phyloP scores from a whole-genome alignment of 257 asterid genomes.

The Linderniella brevidens region DNA sequence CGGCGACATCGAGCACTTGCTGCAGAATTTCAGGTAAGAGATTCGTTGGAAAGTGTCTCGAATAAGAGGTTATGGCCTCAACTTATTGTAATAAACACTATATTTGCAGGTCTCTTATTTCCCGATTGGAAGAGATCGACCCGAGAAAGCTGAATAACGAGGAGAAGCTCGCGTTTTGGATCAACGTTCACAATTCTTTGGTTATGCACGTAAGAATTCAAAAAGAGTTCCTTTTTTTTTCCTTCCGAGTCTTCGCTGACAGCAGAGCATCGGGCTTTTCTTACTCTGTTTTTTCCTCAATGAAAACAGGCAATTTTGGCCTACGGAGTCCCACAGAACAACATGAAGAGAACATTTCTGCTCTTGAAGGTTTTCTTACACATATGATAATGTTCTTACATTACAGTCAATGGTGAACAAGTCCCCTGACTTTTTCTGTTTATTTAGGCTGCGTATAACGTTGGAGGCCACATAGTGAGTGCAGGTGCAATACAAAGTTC shows the following conservation, averaged over 20 bases:
- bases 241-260: background rate
- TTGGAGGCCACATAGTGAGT: slow-evolving; percentile 83
- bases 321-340: slow-evolving; percentile 84
- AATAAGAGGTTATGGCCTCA: background rate
- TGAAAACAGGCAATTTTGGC: slow-evolving; percentile 71
- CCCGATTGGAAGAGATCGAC: slow-evolving; percentile 68
- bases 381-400: background rate
- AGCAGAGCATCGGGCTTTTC: background rate
- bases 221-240: background rate
- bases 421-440: background rate
- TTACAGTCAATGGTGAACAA: background rate
- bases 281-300: background rate
- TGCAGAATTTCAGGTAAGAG: slow-evolving; percentile 59
- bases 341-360: slow-evolving; percentile 62
- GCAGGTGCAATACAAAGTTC: slow-evolving; percentile 81
- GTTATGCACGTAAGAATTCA: slow-evolving; percentile 80
- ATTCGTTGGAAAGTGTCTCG: background rate
- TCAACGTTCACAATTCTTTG: slow-evolving; percentile 83
- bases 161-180: slow-evolving; percentile 96
- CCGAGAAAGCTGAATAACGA: slow-evolving; percentile 67
- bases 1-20: slow-evolving; percentile 52
- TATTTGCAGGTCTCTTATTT: slow-evolving; percentile 56
- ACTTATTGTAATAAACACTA: background rate
- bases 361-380: slow-evolving; percentile 57
- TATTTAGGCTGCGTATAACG: slow-evolving; percentile 78